Evolutionary conservation across 495 filamentous ascomycete genomes (phyloP), one percentile per base, ranked within the genome.

Genomic region (Xylaria acuta): DNA sequence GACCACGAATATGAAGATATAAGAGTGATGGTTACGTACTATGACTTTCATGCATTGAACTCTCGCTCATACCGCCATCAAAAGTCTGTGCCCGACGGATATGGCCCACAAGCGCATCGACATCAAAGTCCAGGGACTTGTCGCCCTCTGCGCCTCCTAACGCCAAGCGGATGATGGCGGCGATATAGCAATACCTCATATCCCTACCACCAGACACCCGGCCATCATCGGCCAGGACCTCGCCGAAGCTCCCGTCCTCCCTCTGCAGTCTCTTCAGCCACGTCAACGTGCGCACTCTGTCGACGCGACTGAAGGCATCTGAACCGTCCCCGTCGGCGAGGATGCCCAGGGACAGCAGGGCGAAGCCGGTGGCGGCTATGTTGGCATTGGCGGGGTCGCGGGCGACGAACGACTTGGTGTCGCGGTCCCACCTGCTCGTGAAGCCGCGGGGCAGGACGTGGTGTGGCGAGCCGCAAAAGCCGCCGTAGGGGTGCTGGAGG

Each of bases 211-310:
- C 95, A 38, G 89, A 89, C 32, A 97, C 85, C 38, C 81, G 81
- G 30, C 87, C 91, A 16, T 81, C 79, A 51, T 86, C 84, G 16
- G 87, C 87, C 5, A 95, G 74, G 36, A 91, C 85, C 79, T 99
- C 94, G 2, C 95, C 97, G 82, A 99, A 99, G 75, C 94, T 95
- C 18, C 96, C 96, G 78, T 98, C 92, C 2, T 82, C 80, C 18
- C 94, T 88, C 86, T 99, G 96, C 82, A 98, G 76, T 70, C 81
- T 88, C 67, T 83, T 86, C 64, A 99, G 83, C 92, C 94, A 97
- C 43, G 80, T 76, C 72, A 98, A 79, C 75, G 91, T 92, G 68
- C 87, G 88, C 56, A 75, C 84, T 69, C 92, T 87, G 75, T 91
- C 88, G 22, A 98, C 89, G 8, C 91, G 80, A 12, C 67, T 69